These are phyloP conservation scores for Colletotrichum sp. DNA, from an alignment of 2,329 filamentous ascomycete species.

Conservation along the genomic window DNA sequence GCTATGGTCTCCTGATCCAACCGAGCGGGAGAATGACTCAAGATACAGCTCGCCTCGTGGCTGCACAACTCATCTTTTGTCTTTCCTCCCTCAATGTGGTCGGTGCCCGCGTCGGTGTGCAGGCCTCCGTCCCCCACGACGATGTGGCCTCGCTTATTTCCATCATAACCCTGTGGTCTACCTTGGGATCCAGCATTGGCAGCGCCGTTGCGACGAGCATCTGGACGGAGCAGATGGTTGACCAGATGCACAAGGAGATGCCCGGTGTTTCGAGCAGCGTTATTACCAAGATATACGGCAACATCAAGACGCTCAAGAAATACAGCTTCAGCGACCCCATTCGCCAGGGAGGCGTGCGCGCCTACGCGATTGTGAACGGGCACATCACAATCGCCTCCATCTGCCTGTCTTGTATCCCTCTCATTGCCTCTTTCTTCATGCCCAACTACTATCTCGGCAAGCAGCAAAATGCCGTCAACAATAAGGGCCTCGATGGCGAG, in stretches of 20 bases:
- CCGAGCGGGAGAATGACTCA: slow-evolving; percentile 33
- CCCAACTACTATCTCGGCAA: slow-evolving; percentile 43
- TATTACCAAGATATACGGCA: slow-evolving; percentile 36
- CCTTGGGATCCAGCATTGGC: slow-evolving; percentile 41
- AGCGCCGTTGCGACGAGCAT: slow-evolving; percentile 42
- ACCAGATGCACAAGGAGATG: slow-evolving; percentile 36
- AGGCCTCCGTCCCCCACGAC: slow-evolving; percentile 47
- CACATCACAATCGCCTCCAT: slow-evolving; percentile 38
- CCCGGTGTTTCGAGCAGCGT: slow-evolving; percentile 27
- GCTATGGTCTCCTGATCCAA: slow-evolving; percentile 38
- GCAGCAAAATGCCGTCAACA: slow-evolving; percentile 37
- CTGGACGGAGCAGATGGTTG: slow-evolving; percentile 42
- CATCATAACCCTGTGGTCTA: slow-evolving; percentile 42
- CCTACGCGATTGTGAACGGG: slow-evolving; percentile 39
- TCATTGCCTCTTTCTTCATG: slow-evolving; percentile 43
- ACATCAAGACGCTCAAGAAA: slow-evolving; percentile 34
- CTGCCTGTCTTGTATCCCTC: slow-evolving; percentile 32
- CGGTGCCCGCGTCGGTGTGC: slow-evolving; percentile 43
- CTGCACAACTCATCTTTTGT: slow-evolving; percentile 40
- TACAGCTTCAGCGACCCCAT: slow-evolving; percentile 38
- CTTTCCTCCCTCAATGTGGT: slow-evolving; percentile 41
- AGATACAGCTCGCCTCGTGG: slow-evolving; percentile 36
- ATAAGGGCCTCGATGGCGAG: slow-evolving; percentile 36
- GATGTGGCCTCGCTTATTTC: slow-evolving; percentile 44
- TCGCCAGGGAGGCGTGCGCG: slow-evolving; percentile 40